A percentile compares a stretch with the other conserved stretches of the same genome.
Conservation (phyloP, 441 rosid genomes). For the Populus hybrid region DNA sequence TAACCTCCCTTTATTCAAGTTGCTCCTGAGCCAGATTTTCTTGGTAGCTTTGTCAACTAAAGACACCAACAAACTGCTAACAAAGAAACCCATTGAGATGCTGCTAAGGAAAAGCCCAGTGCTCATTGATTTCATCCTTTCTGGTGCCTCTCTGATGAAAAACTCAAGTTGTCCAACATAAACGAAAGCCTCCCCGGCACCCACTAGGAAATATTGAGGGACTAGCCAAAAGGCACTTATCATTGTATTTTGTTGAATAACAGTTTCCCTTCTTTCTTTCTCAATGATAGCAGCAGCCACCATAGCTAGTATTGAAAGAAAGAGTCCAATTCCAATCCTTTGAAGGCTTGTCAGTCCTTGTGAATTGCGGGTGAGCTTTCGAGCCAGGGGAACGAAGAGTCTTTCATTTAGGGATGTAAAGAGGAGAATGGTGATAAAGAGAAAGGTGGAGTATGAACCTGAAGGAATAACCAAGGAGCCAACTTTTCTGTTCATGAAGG, state of each 20-base stretch:
- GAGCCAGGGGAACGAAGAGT: conserved; percentile 60
- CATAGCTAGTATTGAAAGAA: conserved; percentile 65
- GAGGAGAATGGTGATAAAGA: conserved; percentile 61
- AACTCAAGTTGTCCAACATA: conserved; percentile 96
- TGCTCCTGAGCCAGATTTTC: conserved; percentile 64
- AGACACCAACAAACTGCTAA: conserved; percentile 75
- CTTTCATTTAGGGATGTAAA: conserved; percentile 83
- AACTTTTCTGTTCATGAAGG: conserved; percentile 57
- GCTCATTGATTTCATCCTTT: conserved; percentile 91
- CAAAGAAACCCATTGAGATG: conserved; percentile 81
- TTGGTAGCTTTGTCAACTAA: conserved; percentile 55
- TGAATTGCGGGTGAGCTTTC: conserved; percentile 47
- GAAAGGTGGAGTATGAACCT: conserved; percentile 63
- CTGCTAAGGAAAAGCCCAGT: conserved; percentile 83
- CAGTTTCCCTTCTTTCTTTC: conserved; percentile 46
- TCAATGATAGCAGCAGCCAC: conserved; percentile 59
- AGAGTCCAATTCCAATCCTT: conserved; percentile 75
- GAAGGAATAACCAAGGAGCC: conserved; percentile 60
- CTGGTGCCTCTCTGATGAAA: conserved; percentile 86
- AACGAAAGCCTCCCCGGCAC: conserved; percentile 85
- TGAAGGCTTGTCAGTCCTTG: conserved; percentile 84
- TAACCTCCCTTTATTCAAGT: conserved; percentile 56
- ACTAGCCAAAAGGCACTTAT: conserved; percentile 77
- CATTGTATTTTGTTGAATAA: conserved; percentile 15
- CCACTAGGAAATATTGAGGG: conserved; percentile 76